Percentiles rank a stretch among this genome's conserved stretches.
Conservation (phyloP, 352 stramenopile genomes). For the Phytophthora fragariae region DNA sequence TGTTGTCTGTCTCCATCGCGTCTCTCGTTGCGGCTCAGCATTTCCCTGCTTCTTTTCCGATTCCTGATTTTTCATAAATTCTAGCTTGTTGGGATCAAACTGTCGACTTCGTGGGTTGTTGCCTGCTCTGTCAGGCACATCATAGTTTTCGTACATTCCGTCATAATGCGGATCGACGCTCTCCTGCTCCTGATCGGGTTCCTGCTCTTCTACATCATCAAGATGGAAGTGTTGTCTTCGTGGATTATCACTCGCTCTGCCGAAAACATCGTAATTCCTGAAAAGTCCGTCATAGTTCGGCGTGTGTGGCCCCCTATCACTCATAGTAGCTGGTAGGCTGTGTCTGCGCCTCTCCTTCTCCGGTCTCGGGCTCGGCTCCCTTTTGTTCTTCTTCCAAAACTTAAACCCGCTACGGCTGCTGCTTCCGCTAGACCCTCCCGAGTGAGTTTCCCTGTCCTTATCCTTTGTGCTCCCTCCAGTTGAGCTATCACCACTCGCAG, state of each 20-base stretch:
- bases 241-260: constrained; percentile 19
- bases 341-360: constrained; percentile 16
- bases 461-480: constrained; percentile 28
- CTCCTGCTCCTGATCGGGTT: constrained; percentile 21
- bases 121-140: neutral
- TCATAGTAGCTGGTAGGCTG: constrained; percentile 20
- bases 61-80: constrained; percentile 13
- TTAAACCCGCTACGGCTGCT: constrained; percentile 20
- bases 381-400: constrained; percentile 38
- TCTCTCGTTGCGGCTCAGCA: constrained; percentile 15
- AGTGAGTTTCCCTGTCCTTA: constrained; percentile 26
- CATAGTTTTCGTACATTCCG: neutral
- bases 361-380: neutral
- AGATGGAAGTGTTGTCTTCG: neutral
- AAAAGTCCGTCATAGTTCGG: constrained; percentile 62
- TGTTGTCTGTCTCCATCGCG: constrained; percentile 32
- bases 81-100: neutral
- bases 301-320: constrained; percentile 4
- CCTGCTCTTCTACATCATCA: neutral
- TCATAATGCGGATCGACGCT: neutral
- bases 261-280: constrained; percentile 38
- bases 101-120: neutral
- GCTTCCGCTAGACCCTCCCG: constrained; percentile 22
- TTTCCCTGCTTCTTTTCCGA: constrained; percentile 31
- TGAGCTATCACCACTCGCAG: constrained; percentile 24